Conservation (phyloP, 1,284 basidiomycete species). For the Sporisorium graminicola region DNA sequence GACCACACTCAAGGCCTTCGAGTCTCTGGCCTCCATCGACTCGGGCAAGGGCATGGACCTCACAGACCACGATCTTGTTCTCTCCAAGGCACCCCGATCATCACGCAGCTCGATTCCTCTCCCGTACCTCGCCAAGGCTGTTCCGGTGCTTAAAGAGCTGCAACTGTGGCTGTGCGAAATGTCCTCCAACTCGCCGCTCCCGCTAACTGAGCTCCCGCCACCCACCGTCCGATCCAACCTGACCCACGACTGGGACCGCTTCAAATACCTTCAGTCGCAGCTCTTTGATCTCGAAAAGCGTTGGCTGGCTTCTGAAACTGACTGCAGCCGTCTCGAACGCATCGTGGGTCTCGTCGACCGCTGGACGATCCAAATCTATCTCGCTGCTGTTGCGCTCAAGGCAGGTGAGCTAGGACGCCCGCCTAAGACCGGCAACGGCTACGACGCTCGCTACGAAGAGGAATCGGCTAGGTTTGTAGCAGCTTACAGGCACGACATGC, state of each 20-base stretch:
- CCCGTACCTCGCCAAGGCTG: conserved; percentile 23
- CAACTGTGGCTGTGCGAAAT: conserved; percentile 42
- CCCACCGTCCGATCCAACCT: conserved; percentile 21
- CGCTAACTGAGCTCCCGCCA: conserved; percentile 19
- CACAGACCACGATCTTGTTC: conserved; percentile 33
- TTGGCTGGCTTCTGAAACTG: conserved; percentile 38
- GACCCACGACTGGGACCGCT: conserved; percentile 48
- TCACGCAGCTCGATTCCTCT: conserved; percentile 34
- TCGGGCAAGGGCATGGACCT: conserved; percentile 40
- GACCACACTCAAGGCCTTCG: conserved; percentile 30
- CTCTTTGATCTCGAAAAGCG: conserved; percentile 45
- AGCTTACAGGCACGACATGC: conserved; percentile 34
- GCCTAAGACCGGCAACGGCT: conserved; percentile 13
- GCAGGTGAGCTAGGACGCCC: conserved; percentile 22
- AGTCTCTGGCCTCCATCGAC: conserved; percentile 39
- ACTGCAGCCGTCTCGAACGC: conserved; percentile 43
- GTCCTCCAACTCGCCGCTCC: conserved; percentile 28
- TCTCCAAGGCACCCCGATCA: conserved; percentile 32
- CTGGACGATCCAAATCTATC: conserved; percentile 40
- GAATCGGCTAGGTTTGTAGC: conserved; percentile 38
- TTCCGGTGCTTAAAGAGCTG: conserved; percentile 32
- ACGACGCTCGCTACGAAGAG: conserved; percentile 35
- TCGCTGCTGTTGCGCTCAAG: conserved; percentile 36
- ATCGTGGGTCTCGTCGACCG: conserved; percentile 44
- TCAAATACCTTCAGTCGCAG: conserved; percentile 46